phyloP scores from a whole-genome alignment of 805 yeast genomes.

The Wickerhamomyces alni region DNA sequence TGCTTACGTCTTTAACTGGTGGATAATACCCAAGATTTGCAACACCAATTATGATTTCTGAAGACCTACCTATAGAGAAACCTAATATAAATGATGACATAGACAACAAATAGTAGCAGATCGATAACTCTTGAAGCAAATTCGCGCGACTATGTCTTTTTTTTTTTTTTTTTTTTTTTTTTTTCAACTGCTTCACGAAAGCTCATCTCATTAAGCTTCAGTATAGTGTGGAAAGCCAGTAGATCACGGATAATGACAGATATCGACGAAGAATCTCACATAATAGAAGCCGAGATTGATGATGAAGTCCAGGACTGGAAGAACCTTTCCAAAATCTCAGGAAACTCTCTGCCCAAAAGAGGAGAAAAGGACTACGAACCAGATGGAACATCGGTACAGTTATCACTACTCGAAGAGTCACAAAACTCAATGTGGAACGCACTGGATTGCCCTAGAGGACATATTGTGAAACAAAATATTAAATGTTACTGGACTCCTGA shows the following conservation, averaged over 20 bases:
- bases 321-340: conserved; percentile 23
- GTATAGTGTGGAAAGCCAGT: too few species aligned
- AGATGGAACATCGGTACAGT: conserved; percentile 59
- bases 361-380: conserved; percentile 89
- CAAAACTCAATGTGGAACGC: conserved; percentile 71
- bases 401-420: conserved; percentile 41
- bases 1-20: conserved; percentile 10
- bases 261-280: too few species aligned
- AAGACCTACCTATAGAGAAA: too few species aligned
- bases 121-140: too few species aligned
- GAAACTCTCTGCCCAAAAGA: conserved; percentile 45
- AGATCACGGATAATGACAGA: too few species aligned
- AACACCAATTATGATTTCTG: not conserved
- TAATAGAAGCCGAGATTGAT: conserved; percentile 18
- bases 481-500: conserved; percentile 38
- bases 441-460: conserved; percentile 43
- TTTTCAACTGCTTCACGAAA: too few species aligned
- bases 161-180: too few species aligned
- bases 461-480: conserved; percentile 40
- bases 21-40: conserved; percentile 3
- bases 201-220: too few species aligned
- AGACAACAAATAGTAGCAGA: too few species aligned
- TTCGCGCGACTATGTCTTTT: too few species aligned
- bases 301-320: conserved; percentile 55
- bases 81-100: too few species aligned